Percentiles rank a stretch among this genome's conserved stretches.
phyloP scores from a whole-genome alignment of 768 basidiomycete genomes.

The Glaciozyma antarctica region DNA sequence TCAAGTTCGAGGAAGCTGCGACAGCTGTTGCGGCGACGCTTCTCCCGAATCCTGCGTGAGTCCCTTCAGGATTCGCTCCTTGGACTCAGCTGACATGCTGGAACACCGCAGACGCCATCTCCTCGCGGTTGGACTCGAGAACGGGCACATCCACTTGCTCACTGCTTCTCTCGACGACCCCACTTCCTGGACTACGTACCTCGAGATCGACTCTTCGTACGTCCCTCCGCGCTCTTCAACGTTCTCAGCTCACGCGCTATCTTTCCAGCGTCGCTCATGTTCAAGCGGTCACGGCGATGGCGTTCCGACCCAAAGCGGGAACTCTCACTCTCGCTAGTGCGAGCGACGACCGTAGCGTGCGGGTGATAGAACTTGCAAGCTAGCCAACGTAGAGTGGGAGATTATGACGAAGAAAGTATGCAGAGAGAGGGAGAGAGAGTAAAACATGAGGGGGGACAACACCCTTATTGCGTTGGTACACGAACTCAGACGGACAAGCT shows the following conservation, averaged over 20 bases:
- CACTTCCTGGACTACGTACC: neutral
- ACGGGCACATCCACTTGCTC: slow-evolving; percentile 62
- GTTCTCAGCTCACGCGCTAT: neutral
- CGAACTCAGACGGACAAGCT: neutral
- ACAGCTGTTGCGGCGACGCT: slow-evolving; percentile 68
- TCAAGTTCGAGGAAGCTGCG: slow-evolving; percentile 65
- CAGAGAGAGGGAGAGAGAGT: too few species aligned
- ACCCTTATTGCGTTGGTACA: neutral
- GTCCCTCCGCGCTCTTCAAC: slow-evolving; percentile 22
- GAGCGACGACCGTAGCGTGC: slow-evolving; percentile 86
- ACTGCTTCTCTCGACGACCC: slow-evolving; percentile 28
- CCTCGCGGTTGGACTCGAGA: slow-evolving; percentile 77
- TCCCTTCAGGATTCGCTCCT: rapidly evolving
- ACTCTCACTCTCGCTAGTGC: slow-evolving; percentile 64
- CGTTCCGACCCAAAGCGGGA: slow-evolving; percentile 55
- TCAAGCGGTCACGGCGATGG: slow-evolving; percentile 65
- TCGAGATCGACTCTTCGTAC: slow-evolving; percentile 48
- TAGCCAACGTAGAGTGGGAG: too few species aligned
- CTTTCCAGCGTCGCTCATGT: slow-evolving; percentile 57
- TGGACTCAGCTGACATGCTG: slow-evolving; percentile 14
- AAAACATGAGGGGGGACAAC: too few species aligned
- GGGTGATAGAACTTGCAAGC: slow-evolving; percentile 51
- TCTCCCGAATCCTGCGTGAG: slow-evolving; percentile 27
- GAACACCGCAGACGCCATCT: slow-evolving; percentile 42
- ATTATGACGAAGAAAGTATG: too few species aligned